Evolutionary conservation across 768 basidiomycete species (phyloP).

Genomic region (Panaeolus papilionaceus): DNA sequence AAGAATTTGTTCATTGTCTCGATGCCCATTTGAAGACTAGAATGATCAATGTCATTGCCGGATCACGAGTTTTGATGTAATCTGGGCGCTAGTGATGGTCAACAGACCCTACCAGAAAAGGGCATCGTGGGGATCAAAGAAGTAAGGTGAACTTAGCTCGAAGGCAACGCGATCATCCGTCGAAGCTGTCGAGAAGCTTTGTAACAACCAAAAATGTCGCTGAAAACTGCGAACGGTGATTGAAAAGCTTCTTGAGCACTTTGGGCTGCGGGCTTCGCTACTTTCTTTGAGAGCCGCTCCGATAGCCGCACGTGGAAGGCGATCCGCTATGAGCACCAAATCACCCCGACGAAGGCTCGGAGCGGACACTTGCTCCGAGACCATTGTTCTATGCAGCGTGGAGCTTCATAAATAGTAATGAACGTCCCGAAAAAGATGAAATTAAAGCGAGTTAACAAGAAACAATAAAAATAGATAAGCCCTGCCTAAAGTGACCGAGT

Average conservation of each 20-base stretch:
- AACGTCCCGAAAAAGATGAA: neutral
- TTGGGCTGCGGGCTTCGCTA: neutral
- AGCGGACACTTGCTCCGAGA: conserved; percentile 10
- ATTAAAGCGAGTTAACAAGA: neutral
- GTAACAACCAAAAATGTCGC: neutral
- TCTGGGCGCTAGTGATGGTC: conserved; percentile 22
- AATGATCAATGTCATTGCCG: conserved; percentile 19
- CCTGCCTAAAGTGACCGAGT: neutral
- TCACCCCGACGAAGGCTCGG: conserved; percentile 8
- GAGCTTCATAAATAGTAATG: conserved; percentile 12
- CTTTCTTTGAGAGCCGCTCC: neutral
- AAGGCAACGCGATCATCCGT: neutral
- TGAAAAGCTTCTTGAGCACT: neutral
- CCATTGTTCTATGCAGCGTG: conserved; percentile 14
- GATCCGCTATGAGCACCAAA: conserved; percentile 2
- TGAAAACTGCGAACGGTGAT: neutral
- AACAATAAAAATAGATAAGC: conserved; percentile 6
- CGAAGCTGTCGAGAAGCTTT: neutral
- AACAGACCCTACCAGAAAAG: conserved; percentile 23
- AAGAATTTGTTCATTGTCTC: conserved; percentile 18
- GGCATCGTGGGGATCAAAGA: conserved; percentile 30
- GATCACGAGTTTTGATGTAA: conserved; percentile 26
- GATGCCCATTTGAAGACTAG: neutral
- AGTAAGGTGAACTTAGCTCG: conserved; percentile 5
- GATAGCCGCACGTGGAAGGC: conserved; percentile 2